Conservation (phyloP, 2,329 filamentous ascomycete species). For the Colletotrichum theobromicola region DNA sequence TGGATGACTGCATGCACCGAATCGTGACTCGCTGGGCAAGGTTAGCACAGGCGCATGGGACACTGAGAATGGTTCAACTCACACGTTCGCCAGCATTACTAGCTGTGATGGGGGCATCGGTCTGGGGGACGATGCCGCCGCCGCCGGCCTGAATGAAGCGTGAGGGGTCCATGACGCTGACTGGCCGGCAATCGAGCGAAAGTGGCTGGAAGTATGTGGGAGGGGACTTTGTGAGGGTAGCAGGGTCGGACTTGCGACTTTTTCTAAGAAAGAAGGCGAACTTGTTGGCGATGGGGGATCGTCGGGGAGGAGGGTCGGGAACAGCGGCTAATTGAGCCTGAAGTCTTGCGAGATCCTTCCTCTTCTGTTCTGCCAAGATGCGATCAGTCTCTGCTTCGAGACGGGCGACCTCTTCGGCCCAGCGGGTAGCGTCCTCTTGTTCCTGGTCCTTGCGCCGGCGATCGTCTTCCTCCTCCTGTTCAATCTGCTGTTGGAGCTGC, state of each 20-base stretch:
- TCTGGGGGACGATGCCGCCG: conserved; percentile 53
- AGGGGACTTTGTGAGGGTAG: conserved; percentile 20
- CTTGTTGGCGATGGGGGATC: conserved; percentile 52
- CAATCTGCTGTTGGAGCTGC: conserved; percentile 9
- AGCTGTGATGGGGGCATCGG: conserved; percentile 80
- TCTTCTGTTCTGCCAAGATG: conserved; percentile 54
- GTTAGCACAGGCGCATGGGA: conserved; percentile 27
- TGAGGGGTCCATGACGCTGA: conserved; percentile 13
- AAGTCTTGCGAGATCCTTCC: conserved; percentile 51
- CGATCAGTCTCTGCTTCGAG: conserved; percentile 54
- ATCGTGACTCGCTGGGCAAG: conserved; percentile 68
- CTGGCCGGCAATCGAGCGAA: conserved; percentile 6
- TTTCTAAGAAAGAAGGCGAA: conserved; percentile 49
- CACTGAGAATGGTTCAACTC: conserved; percentile 35
- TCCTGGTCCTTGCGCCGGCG: conserved; percentile 11
- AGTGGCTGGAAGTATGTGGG: conserved; percentile 6
- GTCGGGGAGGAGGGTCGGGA: conserved; percentile 37
- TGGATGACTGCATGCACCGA: conserved; percentile 71
- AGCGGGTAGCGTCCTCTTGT: conserved; percentile 32
- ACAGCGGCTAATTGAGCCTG: conserved; percentile 45
- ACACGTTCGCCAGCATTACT: conserved; percentile 81
- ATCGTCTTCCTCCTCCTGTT: conserved; percentile 5
- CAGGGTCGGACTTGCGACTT: conserved; percentile 42
- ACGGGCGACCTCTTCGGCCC: conserved; percentile 44
- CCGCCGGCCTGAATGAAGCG: conserved; percentile 49